A percentile compares a stretch with the other conserved stretches of the same genome.
These are phyloP conservation scores for Dalbergia cultrata DNA, from an alignment of 306 rosid genomes.

Conservation along the genomic window DNA sequence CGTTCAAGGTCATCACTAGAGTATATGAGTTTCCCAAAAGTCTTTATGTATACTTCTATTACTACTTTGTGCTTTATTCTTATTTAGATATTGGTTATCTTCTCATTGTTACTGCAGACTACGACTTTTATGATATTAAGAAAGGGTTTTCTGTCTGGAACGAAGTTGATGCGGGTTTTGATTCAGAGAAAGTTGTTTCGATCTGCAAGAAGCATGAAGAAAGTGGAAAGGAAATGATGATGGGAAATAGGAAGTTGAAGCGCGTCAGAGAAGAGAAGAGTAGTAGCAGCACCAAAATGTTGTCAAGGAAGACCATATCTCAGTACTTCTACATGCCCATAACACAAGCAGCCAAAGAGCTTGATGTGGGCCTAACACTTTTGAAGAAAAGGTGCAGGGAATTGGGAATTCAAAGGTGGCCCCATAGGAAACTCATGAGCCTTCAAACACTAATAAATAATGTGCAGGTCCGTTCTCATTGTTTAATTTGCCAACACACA, in stretches of 20 bases:
- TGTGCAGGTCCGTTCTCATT: constrained; percentile 58
- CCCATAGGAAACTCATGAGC: constrained; percentile 87
- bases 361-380: constrained; percentile 80
- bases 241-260: constrained; percentile 24
- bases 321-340: constrained; percentile 86
- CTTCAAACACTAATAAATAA: constrained; percentile 79
- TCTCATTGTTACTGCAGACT: constrained; percentile 50
- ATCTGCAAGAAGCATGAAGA: constrained; percentile 30
- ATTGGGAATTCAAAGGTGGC: constrained; percentile 90
- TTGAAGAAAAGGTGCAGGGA: constrained; percentile 88
- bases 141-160: constrained; percentile 42
- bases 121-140: constrained; percentile 33
- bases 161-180: constrained; percentile 48
- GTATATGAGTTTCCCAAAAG: background rate
- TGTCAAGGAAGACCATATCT: constrained; percentile 62
- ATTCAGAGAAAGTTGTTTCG: constrained; percentile 9
- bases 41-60: background rate
- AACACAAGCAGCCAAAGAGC: constrained; percentile 78
- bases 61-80: background rate
- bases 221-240: constrained; percentile 14
- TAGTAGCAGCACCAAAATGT: constrained; percentile 40
- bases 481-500: background rate
- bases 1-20: constrained; percentile 49
- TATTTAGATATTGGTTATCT: background rate
- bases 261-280: constrained; percentile 31